Base-by-base conservation (phyloP, 176 grass and related monocot species). In the Luzula sylvatica region DNA sequence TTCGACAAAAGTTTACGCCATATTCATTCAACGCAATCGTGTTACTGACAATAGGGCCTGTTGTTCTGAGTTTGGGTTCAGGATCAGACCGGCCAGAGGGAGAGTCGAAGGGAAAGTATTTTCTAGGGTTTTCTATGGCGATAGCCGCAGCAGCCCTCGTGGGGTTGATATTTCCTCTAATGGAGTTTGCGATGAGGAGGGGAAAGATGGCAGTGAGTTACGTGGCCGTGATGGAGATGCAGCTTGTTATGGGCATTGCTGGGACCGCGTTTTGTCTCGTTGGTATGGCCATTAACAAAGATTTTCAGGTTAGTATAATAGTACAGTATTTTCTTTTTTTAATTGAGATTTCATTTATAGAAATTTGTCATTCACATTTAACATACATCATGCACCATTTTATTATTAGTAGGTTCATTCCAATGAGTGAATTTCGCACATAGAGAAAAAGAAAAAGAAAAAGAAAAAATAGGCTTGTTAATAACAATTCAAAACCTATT, bases 11-110 rank as follows among this genome's bases (percentile, higher is more conserved):
- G 5, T 78, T 94, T 57, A 94, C 78, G 0, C 61, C 87, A 0
- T 94, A 72, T 74, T 94, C 82, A 8, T 61, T 67, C 21, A 94
- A 94, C 47, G 70, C 87, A 12, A 70, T 94, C 45, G 42, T 86
- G 19, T 62, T 94, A 26, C 74, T 94, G 51, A 94, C 74, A 23
- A 25, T 86, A 20, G 82, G 87, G 39, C 73, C 82, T 5, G 61
- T 72, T 2, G 78, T 94, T 17, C 60, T 94, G 8, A 72, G 87
- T 0, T 60, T 93, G 52, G 70, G 71, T 1, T 59, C 67, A 0
- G n/a, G 39, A 0, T 56, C 73, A 0, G 87, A 73, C 3, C 61
- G 32, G 52, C 70, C 63, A 0, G 66, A 49, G 1, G 77, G 78
- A 5, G 66, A 78, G 40, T n/a, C 66, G 1, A 49, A 69, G 8